A percentile compares a stretch with the other conserved stretches of the same genome.
These are phyloP conservation scores for Bothia castanella DNA, from an alignment of 1,284 basidiomycete genomes.

Conservation along the genomic window DNA sequence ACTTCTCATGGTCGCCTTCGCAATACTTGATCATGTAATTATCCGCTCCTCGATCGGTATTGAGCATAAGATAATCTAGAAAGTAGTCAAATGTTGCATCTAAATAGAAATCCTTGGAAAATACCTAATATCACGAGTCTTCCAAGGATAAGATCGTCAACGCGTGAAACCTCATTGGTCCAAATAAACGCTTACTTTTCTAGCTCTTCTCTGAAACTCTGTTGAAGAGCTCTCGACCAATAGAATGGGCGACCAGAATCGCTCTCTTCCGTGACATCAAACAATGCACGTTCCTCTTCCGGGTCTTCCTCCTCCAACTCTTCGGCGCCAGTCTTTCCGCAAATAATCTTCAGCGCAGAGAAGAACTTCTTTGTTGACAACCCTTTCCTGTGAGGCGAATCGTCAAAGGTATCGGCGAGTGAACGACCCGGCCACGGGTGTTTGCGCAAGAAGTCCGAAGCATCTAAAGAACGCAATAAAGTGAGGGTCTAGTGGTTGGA, in stretches of 20 bases:
- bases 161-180: not conserved
- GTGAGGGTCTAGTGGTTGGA: not conserved
- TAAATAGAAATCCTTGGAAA: not conserved
- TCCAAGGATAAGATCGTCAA: conserved; percentile 11
- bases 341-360: conserved; percentile 66
- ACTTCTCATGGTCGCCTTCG: conserved; percentile 69
- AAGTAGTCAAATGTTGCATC: conserved; percentile 2
- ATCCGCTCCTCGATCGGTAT: conserved; percentile 80
- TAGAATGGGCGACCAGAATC: conserved; percentile 63
- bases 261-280: conserved; percentile 56
- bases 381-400: conserved; percentile 69
- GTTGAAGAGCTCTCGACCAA: conserved; percentile 75
- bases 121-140: conserved; percentile 80
- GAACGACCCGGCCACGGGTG: conserved; percentile 87
- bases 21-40: conserved; percentile 90
- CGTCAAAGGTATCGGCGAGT: conserved; percentile 79
- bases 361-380: conserved; percentile 61
- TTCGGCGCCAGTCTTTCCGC: conserved; percentile 73
- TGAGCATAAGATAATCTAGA: conserved; percentile 83
- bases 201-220: conserved; percentile 79
- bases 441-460: conserved; percentile 79
- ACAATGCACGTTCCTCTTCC: conserved; percentile 64
- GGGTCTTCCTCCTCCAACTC: conserved; percentile 68
- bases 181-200: conserved; percentile 61
- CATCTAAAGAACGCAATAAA: conserved; percentile 48